Percentiles rank a stretch among this genome's conserved stretches.
Conservation (phyloP, 1,284 basidiomycete genomes). For the Trichosporon ovoides region DNA sequence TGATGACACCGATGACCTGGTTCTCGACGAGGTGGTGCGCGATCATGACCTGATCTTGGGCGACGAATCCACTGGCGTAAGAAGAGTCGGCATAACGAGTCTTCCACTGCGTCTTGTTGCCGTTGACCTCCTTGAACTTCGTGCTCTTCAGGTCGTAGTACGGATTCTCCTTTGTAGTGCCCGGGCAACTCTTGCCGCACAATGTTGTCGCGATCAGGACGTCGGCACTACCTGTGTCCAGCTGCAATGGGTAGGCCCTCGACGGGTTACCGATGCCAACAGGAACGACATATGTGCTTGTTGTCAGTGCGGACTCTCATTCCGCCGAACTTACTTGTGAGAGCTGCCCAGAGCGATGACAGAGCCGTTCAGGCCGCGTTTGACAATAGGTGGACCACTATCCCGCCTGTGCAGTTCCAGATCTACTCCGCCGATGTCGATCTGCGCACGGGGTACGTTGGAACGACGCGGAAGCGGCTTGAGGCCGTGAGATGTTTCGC, state of each 20-base stretch:
- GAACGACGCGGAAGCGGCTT: neutral
- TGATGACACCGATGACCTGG: conserved; percentile 40
- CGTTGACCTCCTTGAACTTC: conserved; percentile 27
- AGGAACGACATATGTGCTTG: conserved; percentile 40
- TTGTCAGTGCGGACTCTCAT: neutral
- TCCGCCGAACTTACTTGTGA: conserved; percentile 4
- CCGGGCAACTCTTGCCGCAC: conserved; percentile 34
- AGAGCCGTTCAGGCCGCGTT: conserved; percentile 9
- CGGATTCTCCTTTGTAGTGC: conserved; percentile 24
- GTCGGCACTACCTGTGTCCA: conserved; percentile 44
- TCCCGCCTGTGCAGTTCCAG: conserved; percentile 1
- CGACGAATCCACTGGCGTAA: conserved; percentile 33
- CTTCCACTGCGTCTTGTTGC: conserved; percentile 30
- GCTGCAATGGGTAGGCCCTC: conserved; percentile 38
- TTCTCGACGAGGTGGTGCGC: conserved; percentile 19
- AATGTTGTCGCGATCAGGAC: conserved; percentile 39
- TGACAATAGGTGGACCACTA: neutral
- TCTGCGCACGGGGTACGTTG: neutral
- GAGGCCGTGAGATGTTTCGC: neutral
- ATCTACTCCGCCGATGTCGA: conserved; percentile 8
- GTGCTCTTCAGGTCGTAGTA: conserved; percentile 34
- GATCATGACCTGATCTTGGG: conserved; percentile 31
- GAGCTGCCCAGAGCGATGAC: conserved; percentile 11
- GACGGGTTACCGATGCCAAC: conserved; percentile 38
- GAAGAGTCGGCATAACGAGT: conserved; percentile 33